Evolutionary conservation across 2,329 filamentous ascomycete genomes (phyloP), one percentile per base, ranked within the genome.

Genomic region (Pestalotiopsis fici): DNA sequence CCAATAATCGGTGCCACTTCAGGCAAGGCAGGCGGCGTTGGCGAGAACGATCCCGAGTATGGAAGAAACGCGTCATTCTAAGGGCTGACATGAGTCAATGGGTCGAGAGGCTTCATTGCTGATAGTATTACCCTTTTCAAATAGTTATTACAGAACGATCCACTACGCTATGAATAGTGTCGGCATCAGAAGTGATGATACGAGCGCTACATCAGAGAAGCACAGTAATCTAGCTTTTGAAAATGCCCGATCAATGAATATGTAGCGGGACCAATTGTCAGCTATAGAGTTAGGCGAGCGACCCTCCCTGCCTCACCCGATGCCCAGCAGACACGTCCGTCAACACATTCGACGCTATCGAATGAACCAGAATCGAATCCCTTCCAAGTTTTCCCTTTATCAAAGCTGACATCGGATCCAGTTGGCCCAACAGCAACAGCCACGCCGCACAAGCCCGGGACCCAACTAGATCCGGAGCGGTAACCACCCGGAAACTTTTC

Each of bases 351-450:
- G 3, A 78, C 75, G 35, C 74, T 76, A 43, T 79, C 76, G 54
- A 78, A 77, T 12, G 74, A 74, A 5, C 75, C 74, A 64, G 71
- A 71, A 56, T 77, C 72, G 60, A 78, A 78, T 1, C 47, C 66
- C 27, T 68, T 66, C 76, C 77, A 78, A 4, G 71, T 75, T 57
- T 61, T 67, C 0, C 76, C 77, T 0, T 71, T 71, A 60, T 78
- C 77, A 6, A 75, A 23, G 4, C 73, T 78, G 37, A 75, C 56
- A 37, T 79, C 77, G 2, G 75, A 78, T 4, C 76, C 76, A 6
- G 74, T 77, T 6, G 77, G 76, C 1, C 77, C 77, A 13, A 78
- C 76, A 1, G 77, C 75, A n/a, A 78, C 50, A 5, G 76, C 77
- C 3, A 71, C 65, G 15, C 65, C 66, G 25, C 69, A 74, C 1